These are phyloP conservation scores for Geotrichum carabidarum DNA, from an alignment of 1,139 yeast genomes.

Conservation along the genomic window DNA sequence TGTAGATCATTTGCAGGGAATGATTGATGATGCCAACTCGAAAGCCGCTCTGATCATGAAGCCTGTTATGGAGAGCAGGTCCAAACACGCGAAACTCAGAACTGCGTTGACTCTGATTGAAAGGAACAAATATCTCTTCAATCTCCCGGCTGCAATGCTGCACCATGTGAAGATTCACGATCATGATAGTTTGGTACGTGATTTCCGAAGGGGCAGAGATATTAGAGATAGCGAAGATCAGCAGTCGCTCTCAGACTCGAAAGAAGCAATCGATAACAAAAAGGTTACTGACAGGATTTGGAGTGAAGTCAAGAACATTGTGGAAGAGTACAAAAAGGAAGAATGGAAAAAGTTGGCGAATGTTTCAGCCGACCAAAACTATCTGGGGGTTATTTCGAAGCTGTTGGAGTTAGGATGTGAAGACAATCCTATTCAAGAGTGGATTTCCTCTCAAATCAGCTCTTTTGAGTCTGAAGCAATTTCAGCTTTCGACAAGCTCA, in stretches of 20 bases:
- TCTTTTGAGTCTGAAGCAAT: slow-evolving; percentile 40
- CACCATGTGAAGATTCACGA: slow-evolving; percentile 54
- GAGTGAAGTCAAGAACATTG: slow-evolving; percentile 59
- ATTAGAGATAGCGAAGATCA: slow-evolving; percentile 32
- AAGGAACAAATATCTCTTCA: slow-evolving; percentile 58
- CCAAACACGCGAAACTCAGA: slow-evolving; percentile 55
- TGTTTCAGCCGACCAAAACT: slow-evolving; percentile 42
- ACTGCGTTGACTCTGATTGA: slow-evolving; percentile 61
- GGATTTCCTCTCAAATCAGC: slow-evolving; percentile 49
- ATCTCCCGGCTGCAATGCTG: slow-evolving; percentile 60
- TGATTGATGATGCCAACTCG: slow-evolving; percentile 37
- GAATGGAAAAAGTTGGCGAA: slow-evolving; percentile 56
- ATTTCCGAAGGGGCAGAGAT: slow-evolving; percentile 56
- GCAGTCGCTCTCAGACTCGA: slow-evolving; percentile 14
- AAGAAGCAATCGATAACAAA: slow-evolving; percentile 13
- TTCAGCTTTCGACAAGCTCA: slow-evolving; percentile 39
- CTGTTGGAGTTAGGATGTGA: slow-evolving; percentile 55
- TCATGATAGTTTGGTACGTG: slow-evolving; percentile 65
- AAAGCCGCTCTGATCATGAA: slow-evolving; percentile 63
- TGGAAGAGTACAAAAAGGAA: slow-evolving; percentile 58
- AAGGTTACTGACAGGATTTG: slow-evolving; percentile 52
- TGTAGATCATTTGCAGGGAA: slow-evolving; percentile 29
- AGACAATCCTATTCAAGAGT: slow-evolving; percentile 61
- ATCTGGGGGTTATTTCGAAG: slow-evolving; percentile 53
- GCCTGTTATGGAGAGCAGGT: slow-evolving; percentile 65